These are phyloP conservation scores for Climacium dendroides DNA, from an alignment of 225 moss, liverwort and hornwort genomes.

Conservation along the genomic window DNA sequence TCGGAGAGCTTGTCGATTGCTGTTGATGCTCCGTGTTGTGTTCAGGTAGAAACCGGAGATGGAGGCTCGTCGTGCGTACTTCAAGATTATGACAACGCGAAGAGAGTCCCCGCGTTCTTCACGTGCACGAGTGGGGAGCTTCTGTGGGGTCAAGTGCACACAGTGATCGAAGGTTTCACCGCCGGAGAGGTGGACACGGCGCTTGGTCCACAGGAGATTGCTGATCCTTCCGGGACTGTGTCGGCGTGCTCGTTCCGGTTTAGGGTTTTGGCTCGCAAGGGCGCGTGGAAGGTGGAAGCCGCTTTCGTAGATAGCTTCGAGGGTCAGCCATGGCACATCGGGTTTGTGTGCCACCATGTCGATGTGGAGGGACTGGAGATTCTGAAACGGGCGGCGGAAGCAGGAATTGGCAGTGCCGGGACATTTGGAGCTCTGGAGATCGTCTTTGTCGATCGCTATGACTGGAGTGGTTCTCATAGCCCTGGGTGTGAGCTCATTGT, in stretches of 20 bases:
- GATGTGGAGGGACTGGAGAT: constrained; percentile 6
- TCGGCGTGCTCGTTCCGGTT: not conserved
- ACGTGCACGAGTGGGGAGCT: constrained; percentile 36
- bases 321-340: constrained; percentile 5
- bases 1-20: not conserved
- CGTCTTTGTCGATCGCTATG: constrained; percentile 13
- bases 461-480: constrained; percentile 13
- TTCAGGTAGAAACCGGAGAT: not conserved
- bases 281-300: constrained; percentile 23
- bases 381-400: constrained; percentile 2
- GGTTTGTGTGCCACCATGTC: constrained; percentile 21
- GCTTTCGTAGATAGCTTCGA: not conserved
- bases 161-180: constrained; percentile 20
- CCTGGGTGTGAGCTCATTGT: constrained; percentile 8
- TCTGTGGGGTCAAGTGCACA: constrained; percentile 48
- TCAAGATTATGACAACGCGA: not conserved
- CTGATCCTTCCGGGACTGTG: not conserved
- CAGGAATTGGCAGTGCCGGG: not conserved
- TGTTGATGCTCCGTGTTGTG: not conserved
- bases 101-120: constrained; percentile 3
- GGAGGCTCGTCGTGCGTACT: not conserved
- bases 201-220: not conserved
- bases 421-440: not conserved
- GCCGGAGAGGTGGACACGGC: constrained; percentile 1
- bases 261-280: constrained; percentile 14